Evolutionary conservation across 768 basidiomycete species (phyloP), one percentile per base, ranked within the genome.

Genomic region (Psilocybe tampanensis): DNA sequence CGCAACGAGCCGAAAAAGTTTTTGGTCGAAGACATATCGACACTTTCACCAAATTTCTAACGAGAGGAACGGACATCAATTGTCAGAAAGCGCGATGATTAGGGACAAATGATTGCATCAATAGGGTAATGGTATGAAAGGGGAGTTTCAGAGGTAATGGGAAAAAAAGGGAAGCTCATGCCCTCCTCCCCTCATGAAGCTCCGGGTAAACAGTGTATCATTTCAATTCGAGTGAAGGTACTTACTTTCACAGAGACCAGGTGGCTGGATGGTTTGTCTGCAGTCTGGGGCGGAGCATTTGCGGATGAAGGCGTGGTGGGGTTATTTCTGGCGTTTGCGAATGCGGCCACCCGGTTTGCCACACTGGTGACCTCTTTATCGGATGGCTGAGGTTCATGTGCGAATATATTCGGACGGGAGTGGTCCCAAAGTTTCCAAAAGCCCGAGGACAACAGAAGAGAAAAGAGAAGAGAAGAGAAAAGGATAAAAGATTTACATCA

Each of bases 261-360:
- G 22, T 56, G 61, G 21, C 64, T 21, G 22, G 64, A 61, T 53
- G 74, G 72, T 64, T 68, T 70, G 26, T 70, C 64, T 60, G 72
- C 64, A 45, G 65, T 58, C 22, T 72, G 60, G 54, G 72, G 69
- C 50, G 70, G 64, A 29, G 44, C 15, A 17, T 51, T 33, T 39
- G 60, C 59, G 34, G 58, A 36, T 13, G 63, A 45, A 44, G 65
- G 44, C 39, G 59, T 32, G 34, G 58, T 43, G 47, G 55, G 54
- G 64, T 58, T 60, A 61, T 64, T 64, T 54, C 63, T 64, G 49
- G 64, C 61, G 34, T 71, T 70, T 18, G 83, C 77, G 2, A 84
- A 81, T 5, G 86, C 83, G 1, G 86, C 85, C 26, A 88, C 78
- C 22, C 84, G 79, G 6, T 84, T 84, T 33, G 80, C 70, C 9